Percentiles rank a stretch among this genome's conserved stretches.
phyloP scores from a whole-genome alignment of 2,329 filamentous ascomycete genomes.

The Colletotrichum sp. region DNA sequence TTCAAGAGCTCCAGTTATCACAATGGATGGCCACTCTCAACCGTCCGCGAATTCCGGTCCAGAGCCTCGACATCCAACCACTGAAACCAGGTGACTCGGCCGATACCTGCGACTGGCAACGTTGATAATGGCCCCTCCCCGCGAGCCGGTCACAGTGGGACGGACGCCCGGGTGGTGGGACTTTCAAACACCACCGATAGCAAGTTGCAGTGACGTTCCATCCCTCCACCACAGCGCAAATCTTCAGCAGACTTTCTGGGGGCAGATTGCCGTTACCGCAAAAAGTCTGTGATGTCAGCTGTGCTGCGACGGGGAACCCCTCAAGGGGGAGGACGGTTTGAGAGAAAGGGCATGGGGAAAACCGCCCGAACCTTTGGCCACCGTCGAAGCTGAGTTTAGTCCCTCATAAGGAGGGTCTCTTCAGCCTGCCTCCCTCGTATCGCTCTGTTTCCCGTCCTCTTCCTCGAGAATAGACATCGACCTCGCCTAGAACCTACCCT shows the following conservation, averaged over 20 bases:
- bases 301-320: slow-evolving; percentile 2
- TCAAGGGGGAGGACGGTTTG: background rate
- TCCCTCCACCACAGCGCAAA: slow-evolving; percentile 17
- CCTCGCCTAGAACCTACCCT: background rate
- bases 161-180: background rate
- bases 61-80: slow-evolving; percentile 3
- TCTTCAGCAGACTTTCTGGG: slow-evolving; percentile 9
- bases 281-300: slow-evolving; percentile 19
- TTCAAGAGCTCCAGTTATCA: background rate
- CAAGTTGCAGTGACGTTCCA: slow-evolving; percentile 22
- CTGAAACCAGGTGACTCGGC: slow-evolving; percentile 8
- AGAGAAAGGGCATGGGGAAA: background rate
- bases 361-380: background rate
- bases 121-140: slow-evolving; percentile 11
- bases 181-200: slow-evolving; percentile 17
- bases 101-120: slow-evolving; percentile 18
- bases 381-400: background rate
- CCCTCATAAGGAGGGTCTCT: slow-evolving; percentile 15
- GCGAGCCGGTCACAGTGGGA: slow-evolving; percentile 1
- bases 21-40: background rate
- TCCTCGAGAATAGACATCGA: background rate
- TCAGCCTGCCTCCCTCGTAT: background rate
- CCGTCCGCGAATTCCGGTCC: background rate
- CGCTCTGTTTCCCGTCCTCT: background rate
- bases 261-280: background rate